These are phyloP conservation scores for Phytophthora hybrid DNA, from an alignment of 352 stramenopile species.

Conservation along the genomic window DNA sequence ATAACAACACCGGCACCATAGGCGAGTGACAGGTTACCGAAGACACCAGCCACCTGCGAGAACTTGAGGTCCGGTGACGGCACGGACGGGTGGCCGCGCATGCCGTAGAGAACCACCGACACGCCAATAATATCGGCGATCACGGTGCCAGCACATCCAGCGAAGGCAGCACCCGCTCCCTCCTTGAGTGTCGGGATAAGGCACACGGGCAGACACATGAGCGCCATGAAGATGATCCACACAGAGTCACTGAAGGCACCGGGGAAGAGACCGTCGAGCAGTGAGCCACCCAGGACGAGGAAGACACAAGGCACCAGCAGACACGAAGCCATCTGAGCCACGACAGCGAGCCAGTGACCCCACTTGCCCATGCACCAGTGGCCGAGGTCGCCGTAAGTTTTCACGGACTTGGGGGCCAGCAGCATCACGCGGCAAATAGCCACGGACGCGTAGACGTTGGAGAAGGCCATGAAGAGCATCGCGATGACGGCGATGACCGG, in stretches of 20 bases:
- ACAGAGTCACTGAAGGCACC: conserved; percentile 42
- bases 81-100: conserved; percentile 33
- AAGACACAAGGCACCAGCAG: conserved; percentile 55
- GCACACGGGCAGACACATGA: conserved; percentile 55
- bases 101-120: conserved; percentile 29
- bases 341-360: conserved; percentile 55
- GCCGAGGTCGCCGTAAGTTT: conserved; percentile 64
- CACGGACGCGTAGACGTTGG: conserved; percentile 67
- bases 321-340: conserved; percentile 58
- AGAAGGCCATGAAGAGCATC: conserved; percentile 67
- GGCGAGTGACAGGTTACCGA: conserved; percentile 33
- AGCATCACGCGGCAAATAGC: conserved; percentile 61
- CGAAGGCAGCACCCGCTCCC: conserved; percentile 51
- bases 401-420: conserved; percentile 51
- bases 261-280: conserved; percentile 26
- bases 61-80: conserved; percentile 27
- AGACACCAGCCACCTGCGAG: conserved; percentile 26
- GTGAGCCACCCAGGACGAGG: conserved; percentile 24
- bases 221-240: conserved; percentile 69
- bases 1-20: conserved; percentile 33
- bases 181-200: conserved; percentile 68
- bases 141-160: conserved; percentile 55
- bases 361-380: conserved; percentile 59
- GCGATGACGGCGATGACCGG: conserved; percentile 42
- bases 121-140: conserved; percentile 33